Evolutionary conservation across 1,284 basidiomycete genomes (phyloP), one percentile per base, ranked within the genome.

Genomic region (Sporisorium exsertum): DNA sequence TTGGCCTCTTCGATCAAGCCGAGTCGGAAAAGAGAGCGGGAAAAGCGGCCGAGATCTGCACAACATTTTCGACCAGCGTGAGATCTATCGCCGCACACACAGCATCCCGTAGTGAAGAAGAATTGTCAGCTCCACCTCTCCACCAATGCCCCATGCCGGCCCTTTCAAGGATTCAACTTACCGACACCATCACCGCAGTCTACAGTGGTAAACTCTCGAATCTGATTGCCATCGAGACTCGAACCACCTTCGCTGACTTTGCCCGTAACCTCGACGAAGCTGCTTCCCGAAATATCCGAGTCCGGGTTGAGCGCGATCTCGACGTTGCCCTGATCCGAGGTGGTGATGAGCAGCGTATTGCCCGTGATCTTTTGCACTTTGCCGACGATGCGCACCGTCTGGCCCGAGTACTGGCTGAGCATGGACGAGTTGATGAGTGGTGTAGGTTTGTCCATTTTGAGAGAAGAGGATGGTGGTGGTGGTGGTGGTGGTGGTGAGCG

Each of bases 351-450:
- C 18, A 83, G 68, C 16, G 72, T 71, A 15, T 70, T 61, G 12
- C 81, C 81, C 15, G 74, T 73, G 27, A 80, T 49, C 66, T 84
- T 79, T 18, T 71, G 61, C 3, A 85, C 75, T 45, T 80, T 83
- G 40, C 83, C 83, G 2, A 82, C 79, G 22, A 85, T 61, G 26
- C 81, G 77, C 6, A 83, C 81, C 20, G 77, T 81, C 46, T 78
- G 69, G 4, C 75, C 77, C 3, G 50, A 33, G 58, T 73, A 71
- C 26, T 62, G 59, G 6, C 67, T 43, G 22, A 85, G 64, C 57
- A 80, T 72, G 49, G 75, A 64, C 33, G 82, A 84, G 73, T 83
- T 85, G 74, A 81, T 73, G 35, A 83, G 58, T 1, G 82, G 83
- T 5, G 78, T 81, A 12, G 81, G 72, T 56, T 80, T 78, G 42